Base-by-base conservation (phyloP, 345 rosid species). In the Salix viminalis region DNA sequence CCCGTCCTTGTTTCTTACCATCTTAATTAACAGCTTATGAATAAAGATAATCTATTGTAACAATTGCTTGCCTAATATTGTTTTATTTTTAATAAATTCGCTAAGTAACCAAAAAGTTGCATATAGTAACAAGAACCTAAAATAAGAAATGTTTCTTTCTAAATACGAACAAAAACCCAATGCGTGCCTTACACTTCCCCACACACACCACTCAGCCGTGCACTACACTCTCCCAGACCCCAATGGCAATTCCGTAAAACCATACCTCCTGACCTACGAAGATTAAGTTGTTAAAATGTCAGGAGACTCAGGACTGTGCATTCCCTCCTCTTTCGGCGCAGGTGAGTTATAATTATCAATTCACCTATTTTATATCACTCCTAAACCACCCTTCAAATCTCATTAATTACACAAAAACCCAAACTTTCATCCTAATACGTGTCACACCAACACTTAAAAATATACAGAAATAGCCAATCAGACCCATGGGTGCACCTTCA, bases 321-420 rank as follows among this genome's bases (percentile, higher is more conserved):
- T 6, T 5, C 13, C 23, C 65, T 24, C 73, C 65, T 62, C 70
- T 56, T 81, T 64, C 32, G 65, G 21, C 69, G 80, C 78, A 73
- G 78, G 78, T 83, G 80, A 66, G 64, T 1, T 62, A 42, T 8
- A 10, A n/a, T 24, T 10, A n/a, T n/a, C 50, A 0, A 44, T 64
- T 12, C 34, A 9, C 34, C 54, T 13, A 3, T 56, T 7, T n/a
- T 5, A 16, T 0, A 69, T 12, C 54, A 16, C 26, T 60, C 30
- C 67, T 32, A 19, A 39, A 54, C 34, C 72, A 69, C 62, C 78
- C 82, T 52, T 54, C 8, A 4, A 44, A 34, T 34, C 9, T 28
- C 15, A 39, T 37, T 60, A 5, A 9, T 7, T 6, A 52, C 36
- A 6, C 23, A 32, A 16, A 76, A 30, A 28, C 30, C 56, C 60